Evolutionary conservation across 805 yeast species (phyloP).

Genomic region (Starmerella potacharoeniae): DNA sequence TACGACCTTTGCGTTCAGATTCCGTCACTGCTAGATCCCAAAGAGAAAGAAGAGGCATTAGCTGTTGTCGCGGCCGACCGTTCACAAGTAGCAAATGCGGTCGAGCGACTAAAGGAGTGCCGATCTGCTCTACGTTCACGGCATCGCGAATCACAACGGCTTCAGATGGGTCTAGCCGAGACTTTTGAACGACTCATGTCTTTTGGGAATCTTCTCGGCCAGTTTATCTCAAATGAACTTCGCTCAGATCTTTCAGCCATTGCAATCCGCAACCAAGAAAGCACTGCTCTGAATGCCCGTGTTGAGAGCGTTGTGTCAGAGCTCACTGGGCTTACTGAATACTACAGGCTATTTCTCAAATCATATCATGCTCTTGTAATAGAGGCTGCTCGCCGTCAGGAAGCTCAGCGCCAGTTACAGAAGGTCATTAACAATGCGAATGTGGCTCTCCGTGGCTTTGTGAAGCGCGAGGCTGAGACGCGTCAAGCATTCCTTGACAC

Average conservation of each 20-base stretch:
- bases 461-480: constrained; percentile 35
- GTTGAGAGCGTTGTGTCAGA: constrained; percentile 28
- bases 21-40: constrained; percentile 29
- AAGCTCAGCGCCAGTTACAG: constrained; percentile 34
- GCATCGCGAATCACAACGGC: constrained; percentile 14
- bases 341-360: constrained; percentile 40
- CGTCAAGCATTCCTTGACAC: constrained; percentile 36
- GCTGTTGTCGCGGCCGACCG: constrained; percentile 37
- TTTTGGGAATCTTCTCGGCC: constrained; percentile 14
- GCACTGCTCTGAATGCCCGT: constrained; percentile 15
- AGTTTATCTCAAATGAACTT: constrained; percentile 19
- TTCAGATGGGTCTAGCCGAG: constrained; percentile 19
- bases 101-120: constrained; percentile 22
- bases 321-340: constrained; percentile 34
- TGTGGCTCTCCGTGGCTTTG: constrained; percentile 31
- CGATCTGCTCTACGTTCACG: constrained; percentile 6
- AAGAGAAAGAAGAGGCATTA: constrained; percentile 42
- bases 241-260: constrained; percentile 17
- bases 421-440: constrained; percentile 35
- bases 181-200: constrained; percentile 22
- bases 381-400: constrained; percentile 43
- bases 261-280: constrained; percentile 19
- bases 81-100: constrained; percentile 27
- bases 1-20: constrained; percentile 65
- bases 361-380: constrained; percentile 43